These are phyloP conservation scores for Linum usitatissimum DNA, from an alignment of 345 rosid species.

Conservation along the genomic window DNA sequence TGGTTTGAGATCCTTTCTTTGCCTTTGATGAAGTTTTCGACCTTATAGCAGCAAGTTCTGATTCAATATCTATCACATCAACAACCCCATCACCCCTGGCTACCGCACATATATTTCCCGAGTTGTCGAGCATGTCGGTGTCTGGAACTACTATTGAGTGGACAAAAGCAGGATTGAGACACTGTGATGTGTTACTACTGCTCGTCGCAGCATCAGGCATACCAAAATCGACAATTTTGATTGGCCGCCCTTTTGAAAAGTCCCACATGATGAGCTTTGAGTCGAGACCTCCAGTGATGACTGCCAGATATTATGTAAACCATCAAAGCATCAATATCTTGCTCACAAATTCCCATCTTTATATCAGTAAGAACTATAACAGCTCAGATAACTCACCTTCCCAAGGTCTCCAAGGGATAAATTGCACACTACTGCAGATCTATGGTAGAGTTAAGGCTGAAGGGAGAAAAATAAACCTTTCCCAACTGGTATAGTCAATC, in stretches of 20 bases:
- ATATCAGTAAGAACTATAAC: conserved; percentile 2
- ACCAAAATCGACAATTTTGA: conserved; percentile 69
- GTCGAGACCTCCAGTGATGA: conserved; percentile 83
- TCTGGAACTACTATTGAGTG: conserved; percentile 76
- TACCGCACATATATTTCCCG: conserved; percentile 53
- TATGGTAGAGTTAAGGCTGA: conserved; percentile 31
- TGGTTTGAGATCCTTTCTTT: conserved; percentile 46
- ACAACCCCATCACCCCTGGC: conserved; percentile 82
- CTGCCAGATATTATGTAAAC: conserved; percentile 23
- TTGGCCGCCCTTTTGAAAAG: conserved; percentile 71
- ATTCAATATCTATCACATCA: conserved; percentile 55
- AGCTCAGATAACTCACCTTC: conserved; percentile 43
- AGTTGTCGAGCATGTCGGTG: conserved; percentile 53
- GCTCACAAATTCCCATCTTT: background rate
- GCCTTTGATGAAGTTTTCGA: conserved; percentile 31
- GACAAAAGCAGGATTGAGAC: conserved; percentile 83
- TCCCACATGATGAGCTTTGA: conserved; percentile 87
- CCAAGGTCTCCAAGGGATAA: conserved; percentile 95
- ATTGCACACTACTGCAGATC: conserved; percentile 87
- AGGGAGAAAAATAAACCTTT: background rate
- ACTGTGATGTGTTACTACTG: conserved; percentile 36
- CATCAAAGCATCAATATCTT: background rate
- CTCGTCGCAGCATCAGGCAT: conserved; percentile 25
- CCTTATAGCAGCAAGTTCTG: conserved; percentile 38
- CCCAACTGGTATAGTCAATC: background rate